These are phyloP conservation scores for Boletus sp. DNA, from an alignment of 1,284 basidiomycete species.

Conservation along the genomic window DNA sequence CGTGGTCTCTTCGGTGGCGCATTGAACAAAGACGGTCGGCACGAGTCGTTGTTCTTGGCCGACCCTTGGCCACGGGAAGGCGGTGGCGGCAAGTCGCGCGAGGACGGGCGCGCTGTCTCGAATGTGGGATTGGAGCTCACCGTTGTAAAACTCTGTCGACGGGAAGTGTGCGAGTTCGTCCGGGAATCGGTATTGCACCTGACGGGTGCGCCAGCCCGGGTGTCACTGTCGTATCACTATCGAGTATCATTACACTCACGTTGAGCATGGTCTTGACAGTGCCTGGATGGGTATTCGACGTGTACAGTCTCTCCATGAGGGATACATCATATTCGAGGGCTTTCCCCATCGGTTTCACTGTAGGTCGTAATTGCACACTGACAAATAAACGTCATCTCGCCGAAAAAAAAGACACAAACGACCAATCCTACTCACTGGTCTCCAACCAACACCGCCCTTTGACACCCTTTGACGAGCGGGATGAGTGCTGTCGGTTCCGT, in stretches of 20 bases:
- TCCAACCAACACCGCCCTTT: conserved; percentile 56
- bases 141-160: conserved; percentile 58
- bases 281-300: conserved; percentile 32
- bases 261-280: conserved; percentile 59
- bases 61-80: conserved; percentile 54
- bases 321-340: conserved; percentile 56
- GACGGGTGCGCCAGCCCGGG: background rate
- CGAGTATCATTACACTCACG: conserved; percentile 34
- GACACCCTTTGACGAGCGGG: conserved; percentile 59
- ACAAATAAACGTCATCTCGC: background rate
- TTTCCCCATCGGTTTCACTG: conserved; percentile 53
- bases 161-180: conserved; percentile 54
- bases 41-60: conserved; percentile 29
- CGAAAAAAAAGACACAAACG: background rate
- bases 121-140: conserved; percentile 46
- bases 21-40: conserved; percentile 57
- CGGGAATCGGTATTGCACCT: conserved; percentile 63
- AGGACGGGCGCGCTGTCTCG: conserved; percentile 39
- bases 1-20: conserved; percentile 53
- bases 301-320: conserved; percentile 57
- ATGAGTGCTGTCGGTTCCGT: conserved; percentile 61
- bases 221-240: background rate
- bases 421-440: conserved; percentile 50
- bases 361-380: conserved; percentile 63
- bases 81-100: conserved; percentile 35